These are phyloP conservation scores for Oryza brachyantha DNA, from an alignment of 176 grass and related monocot species.

Conservation along the genomic window DNA sequence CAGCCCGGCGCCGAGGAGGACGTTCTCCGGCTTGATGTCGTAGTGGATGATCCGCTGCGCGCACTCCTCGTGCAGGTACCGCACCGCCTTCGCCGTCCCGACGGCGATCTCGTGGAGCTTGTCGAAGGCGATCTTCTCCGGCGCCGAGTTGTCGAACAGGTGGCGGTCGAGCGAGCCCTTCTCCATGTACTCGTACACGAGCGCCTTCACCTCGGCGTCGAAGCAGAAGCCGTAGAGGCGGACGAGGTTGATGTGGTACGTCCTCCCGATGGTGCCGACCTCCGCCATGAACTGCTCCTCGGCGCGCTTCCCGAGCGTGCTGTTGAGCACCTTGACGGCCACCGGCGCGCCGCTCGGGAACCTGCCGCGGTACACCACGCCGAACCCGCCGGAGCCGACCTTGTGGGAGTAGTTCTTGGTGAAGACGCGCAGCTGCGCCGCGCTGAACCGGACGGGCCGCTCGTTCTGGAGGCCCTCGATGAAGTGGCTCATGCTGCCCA, in stretches of 20 bases:
- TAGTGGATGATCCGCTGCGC: slow-evolving; percentile 60
- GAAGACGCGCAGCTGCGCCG: slow-evolving; percentile 35
- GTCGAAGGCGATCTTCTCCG: background rate
- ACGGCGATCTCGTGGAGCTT: slow-evolving; percentile 49
- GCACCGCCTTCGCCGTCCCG: slow-evolving; percentile 44
- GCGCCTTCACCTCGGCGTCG: slow-evolving; percentile 38
- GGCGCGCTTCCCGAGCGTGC: slow-evolving; percentile 38
- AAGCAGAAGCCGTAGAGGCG: slow-evolving; percentile 81
- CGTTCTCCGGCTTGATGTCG: slow-evolving; percentile 81
- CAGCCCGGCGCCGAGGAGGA: slow-evolving; percentile 43
- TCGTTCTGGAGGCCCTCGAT: slow-evolving; percentile 40
- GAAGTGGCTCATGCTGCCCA: slow-evolving; percentile 34
- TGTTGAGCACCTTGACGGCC: slow-evolving; percentile 53
- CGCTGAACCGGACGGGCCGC: slow-evolving; percentile 42
- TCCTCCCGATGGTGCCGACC: slow-evolving; percentile 53
- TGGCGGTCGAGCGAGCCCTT: slow-evolving; percentile 48
- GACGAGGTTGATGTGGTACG: slow-evolving; percentile 72
- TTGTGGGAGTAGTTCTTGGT: slow-evolving; percentile 40
- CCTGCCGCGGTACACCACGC: slow-evolving; percentile 42
- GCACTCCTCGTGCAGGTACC: slow-evolving; percentile 78
- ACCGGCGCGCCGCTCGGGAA: slow-evolving; percentile 43
- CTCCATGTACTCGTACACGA: slow-evolving; percentile 71
- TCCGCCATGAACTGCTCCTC: slow-evolving; percentile 76
- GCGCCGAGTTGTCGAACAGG: slow-evolving; percentile 20
- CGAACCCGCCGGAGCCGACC: slow-evolving; percentile 45